Evolutionary conservation across 2,329 filamentous ascomycete genomes (phyloP).

Genomic region (Colletotrichum noveboracense): DNA sequence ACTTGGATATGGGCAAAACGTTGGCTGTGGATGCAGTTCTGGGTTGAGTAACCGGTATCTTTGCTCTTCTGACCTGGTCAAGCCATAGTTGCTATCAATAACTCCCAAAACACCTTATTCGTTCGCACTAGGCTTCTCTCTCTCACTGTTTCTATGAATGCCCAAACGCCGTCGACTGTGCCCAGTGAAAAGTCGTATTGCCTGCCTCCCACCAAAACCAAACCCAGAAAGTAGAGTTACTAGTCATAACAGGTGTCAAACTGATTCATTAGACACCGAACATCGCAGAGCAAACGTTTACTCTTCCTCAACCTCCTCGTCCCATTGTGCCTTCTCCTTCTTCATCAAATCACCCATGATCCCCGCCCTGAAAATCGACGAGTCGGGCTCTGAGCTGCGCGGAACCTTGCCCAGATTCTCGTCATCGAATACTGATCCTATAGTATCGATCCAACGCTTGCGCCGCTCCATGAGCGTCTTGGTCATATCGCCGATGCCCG

Average conservation of each 20-base stretch:
- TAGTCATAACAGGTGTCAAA: neutral
- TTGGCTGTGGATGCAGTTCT: neutral
- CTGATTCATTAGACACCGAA: neutral
- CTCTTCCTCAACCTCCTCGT: slow-evolving; percentile 77
- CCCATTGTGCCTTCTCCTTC: slow-evolving; percentile 81
- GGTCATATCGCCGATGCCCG: slow-evolving; percentile 88
- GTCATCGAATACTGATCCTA: slow-evolving; percentile 88
- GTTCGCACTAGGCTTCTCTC: neutral
- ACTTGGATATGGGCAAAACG: neutral
- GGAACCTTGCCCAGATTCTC: slow-evolving; percentile 79
- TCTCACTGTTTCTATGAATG: neutral
- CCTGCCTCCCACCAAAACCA: neutral
- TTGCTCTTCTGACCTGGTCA: neutral
- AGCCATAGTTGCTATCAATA: neutral
- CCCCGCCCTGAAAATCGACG: slow-evolving; percentile 74
- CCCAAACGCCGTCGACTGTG: slow-evolving; percentile 12
- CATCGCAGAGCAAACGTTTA: slow-evolving; percentile 27
- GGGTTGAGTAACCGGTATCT: neutral
- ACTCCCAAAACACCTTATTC: neutral
- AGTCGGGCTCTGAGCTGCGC: slow-evolving; percentile 64
- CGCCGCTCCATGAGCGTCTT: slow-evolving; percentile 92
- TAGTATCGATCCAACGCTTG: slow-evolving; percentile 86
- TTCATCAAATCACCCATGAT: slow-evolving; percentile 77
- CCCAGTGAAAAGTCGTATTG: neutral
- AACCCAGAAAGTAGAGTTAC: neutral